Percentiles rank a stretch among this genome's conserved stretches.
phyloP scores from a whole-genome alignment of 257 asterid species.

The Penstemon eatonii region DNA sequence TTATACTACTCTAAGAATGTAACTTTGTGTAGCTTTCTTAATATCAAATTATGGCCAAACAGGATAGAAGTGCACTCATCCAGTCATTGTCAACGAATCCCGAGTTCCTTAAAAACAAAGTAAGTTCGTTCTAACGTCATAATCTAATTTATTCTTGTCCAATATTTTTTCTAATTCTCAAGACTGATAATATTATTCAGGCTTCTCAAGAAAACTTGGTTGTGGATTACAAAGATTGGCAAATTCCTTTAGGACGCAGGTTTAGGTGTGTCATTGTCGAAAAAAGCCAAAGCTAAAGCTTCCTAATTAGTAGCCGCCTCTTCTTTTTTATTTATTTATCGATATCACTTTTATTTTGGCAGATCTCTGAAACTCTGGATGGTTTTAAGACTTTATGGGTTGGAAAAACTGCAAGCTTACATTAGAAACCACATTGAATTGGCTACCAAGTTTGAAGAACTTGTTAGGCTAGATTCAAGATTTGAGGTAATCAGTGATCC shows the following conservation, averaged over 20 bases:
- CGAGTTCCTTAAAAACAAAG: constrained; percentile 85
- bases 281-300: constrained; percentile 11
- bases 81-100: constrained; percentile 91
- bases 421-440: constrained; percentile 76
- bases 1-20: neutral
- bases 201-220: constrained; percentile 79
- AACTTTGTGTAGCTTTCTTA: neutral
- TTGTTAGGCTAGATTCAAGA: constrained; percentile 72
- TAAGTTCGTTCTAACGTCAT: constrained; percentile 32
- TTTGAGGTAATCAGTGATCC: constrained; percentile 62
- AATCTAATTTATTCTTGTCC: neutral
- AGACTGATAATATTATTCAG: constrained; percentile 36
- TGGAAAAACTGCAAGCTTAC: constrained; percentile 85
- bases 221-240: constrained; percentile 99
- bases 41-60: constrained; percentile 29
- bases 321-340: too few species aligned
- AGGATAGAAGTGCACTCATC: constrained; percentile 87
- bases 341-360: constrained; percentile 18
- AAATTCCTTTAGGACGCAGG: constrained; percentile 95
- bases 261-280: constrained; percentile 65
- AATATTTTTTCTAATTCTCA: constrained; percentile 20
- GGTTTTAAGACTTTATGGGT: constrained; percentile 90
- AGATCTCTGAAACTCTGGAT: constrained; percentile 95
- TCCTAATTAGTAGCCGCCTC: too few species aligned
- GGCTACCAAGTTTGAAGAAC: constrained; percentile 71